Percentiles rank a stretch among this genome's conserved stretches.
These are phyloP conservation scores for Cylindrotheca closterium DNA, from an alignment of 108 stramenopile genomes.

Conservation along the genomic window DNA sequence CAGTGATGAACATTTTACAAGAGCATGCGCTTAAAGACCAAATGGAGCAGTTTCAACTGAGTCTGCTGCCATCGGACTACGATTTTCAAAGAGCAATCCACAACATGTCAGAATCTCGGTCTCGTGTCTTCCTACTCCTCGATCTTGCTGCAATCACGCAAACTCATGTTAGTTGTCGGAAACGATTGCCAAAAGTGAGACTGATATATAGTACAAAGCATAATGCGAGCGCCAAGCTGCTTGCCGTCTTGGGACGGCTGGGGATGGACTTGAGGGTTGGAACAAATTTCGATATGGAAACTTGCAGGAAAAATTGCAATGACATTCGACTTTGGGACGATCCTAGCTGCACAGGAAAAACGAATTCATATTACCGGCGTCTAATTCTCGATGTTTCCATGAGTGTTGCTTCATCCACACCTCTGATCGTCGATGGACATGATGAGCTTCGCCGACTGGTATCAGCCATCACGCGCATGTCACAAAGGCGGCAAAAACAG, in stretches of 20 bases:
- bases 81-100: constrained; percentile 29
- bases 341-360: constrained; percentile 25
- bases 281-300: constrained; percentile 21
- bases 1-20: constrained; percentile 24
- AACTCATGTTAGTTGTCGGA: constrained; percentile 22
- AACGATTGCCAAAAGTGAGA: constrained; percentile 10
- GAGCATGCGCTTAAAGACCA: constrained; percentile 21
- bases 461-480: constrained; percentile 5
- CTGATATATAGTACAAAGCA: constrained; percentile 23
- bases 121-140: constrained; percentile 39
- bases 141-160: constrained; percentile 39
- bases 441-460: constrained; percentile 29
- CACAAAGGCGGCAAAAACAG: not conserved
- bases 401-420: not conserved
- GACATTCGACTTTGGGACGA: constrained; percentile 25
- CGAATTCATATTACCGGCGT: constrained; percentile 36
- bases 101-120: constrained; percentile 20
- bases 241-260: constrained; percentile 28
- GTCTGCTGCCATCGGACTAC: constrained; percentile 25
- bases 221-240: constrained; percentile 25
- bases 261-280: constrained; percentile 21
- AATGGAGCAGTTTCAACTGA: constrained; percentile 12
- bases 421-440: constrained; percentile 25
- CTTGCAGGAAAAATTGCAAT: constrained; percentile 3
- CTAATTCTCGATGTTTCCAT: constrained; percentile 3